These are phyloP conservation scores for Nemania abortiva DNA, from an alignment of 2,329 filamentous ascomycete genomes.

Conservation along the genomic window DNA sequence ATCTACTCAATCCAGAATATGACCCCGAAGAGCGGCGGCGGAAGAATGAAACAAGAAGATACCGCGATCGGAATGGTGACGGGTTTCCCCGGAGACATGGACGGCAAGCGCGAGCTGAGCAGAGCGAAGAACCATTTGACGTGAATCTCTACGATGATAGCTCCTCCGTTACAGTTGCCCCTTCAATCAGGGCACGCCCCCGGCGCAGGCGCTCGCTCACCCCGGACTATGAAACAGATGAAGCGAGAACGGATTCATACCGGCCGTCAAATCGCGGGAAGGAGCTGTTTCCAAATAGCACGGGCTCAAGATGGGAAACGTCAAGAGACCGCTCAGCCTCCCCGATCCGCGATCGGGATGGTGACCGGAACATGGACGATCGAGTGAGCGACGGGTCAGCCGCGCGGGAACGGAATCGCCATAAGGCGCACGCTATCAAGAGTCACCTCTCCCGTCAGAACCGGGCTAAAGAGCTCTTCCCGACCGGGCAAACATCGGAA, in stretches of 20 bases:
- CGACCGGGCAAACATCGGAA: constrained; percentile 57
- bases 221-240: constrained; percentile 45
- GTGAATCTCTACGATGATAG: constrained; percentile 87
- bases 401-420: constrained; percentile 54
- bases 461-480: constrained; percentile 70
- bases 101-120: constrained; percentile 57
- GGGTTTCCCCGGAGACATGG: constrained; percentile 49
- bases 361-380: constrained; percentile 56
- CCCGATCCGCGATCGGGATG: constrained; percentile 59
- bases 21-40: constrained; percentile 81
- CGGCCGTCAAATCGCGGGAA: constrained; percentile 62
- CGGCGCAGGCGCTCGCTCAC: constrained; percentile 54
- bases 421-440: constrained; percentile 61
- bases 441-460: constrained; percentile 56
- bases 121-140: constrained; percentile 71
- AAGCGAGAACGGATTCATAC: constrained; percentile 44
- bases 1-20: constrained; percentile 89
- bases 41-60: constrained; percentile 67
- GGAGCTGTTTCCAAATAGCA: constrained; percentile 71
- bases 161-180: constrained; percentile 53
- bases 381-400: constrained; percentile 48
- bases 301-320: constrained; percentile 46
- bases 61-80: constrained; percentile 68
- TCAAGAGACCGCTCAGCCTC: constrained; percentile 66
- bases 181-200: constrained; percentile 43